phyloP scores from a whole-genome alignment of 2,329 filamentous ascomycete species.

The Fusarium nurragi region DNA sequence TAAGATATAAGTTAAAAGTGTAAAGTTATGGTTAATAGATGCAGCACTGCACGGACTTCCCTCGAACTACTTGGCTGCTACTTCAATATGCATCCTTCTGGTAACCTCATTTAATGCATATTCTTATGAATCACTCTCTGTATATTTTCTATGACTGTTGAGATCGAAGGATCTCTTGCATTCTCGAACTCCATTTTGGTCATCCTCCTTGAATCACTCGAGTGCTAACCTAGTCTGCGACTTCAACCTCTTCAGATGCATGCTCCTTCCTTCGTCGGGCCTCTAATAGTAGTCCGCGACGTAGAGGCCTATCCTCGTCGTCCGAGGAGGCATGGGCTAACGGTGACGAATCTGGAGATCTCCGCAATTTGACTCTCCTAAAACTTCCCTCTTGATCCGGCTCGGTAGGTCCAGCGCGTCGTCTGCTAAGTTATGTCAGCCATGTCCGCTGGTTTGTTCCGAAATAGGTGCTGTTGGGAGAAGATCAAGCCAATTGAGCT shows the following conservation, averaged over 20 bases:
- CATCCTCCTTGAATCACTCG: not conserved
- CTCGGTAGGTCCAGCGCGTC: not conserved
- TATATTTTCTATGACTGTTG: not conserved
- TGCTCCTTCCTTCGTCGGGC: not conserved
- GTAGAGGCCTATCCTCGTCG: not conserved
- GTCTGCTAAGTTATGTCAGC: not conserved
- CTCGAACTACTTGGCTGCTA: not conserved
- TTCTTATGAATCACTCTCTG: not conserved
- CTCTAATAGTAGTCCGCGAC: not conserved
- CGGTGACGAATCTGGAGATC: not conserved
- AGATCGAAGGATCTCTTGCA: not conserved
- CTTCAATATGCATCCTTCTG: not conserved
- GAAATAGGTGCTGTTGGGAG: not conserved
- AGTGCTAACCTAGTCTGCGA: not conserved
- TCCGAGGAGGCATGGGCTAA: not conserved
- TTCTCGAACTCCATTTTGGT: not conserved
- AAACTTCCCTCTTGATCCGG: not conserved
- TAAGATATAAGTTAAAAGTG: not conserved
- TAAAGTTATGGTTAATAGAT: not conserved
- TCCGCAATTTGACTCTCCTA: not conserved
- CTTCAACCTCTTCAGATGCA: not conserved
- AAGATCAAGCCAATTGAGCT: not conserved
- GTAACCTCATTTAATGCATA: not conserved
- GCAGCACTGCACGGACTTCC: not conserved
- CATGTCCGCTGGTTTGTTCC: not conserved